These are phyloP conservation scores for Exsudoporus frostii DNA, from an alignment of 768 basidiomycete genomes.

Conservation along the genomic window DNA sequence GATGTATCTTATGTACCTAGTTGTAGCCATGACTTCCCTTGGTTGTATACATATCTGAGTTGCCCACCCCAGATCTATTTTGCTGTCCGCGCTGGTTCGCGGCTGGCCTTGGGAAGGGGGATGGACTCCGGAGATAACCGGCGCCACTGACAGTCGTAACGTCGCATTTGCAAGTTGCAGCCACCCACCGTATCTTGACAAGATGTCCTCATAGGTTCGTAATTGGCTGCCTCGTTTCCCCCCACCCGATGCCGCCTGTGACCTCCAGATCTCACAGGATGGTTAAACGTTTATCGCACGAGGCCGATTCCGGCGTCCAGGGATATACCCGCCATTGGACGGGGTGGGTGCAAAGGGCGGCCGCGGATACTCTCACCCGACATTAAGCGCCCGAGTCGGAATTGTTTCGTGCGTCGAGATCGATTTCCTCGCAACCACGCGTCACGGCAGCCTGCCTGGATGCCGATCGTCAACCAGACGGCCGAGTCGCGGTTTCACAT, in stretches of 20 bases:
- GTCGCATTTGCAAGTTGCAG: background rate
- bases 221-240: background rate
- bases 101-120: background rate
- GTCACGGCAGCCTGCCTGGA: background rate
- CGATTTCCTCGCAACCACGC: background rate
- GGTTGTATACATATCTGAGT: conserved; percentile 15
- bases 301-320: background rate
- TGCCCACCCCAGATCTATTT: background rate
- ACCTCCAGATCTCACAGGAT: conserved; percentile 4
- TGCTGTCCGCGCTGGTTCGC: conserved; percentile 4
- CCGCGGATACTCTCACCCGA: background rate
- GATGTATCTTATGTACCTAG: conserved; percentile 9
- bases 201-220: background rate
- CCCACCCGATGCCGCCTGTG: background rate
- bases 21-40: conserved; percentile 9
- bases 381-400: background rate
- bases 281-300: conserved; percentile 20
- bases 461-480: conserved; percentile 2
- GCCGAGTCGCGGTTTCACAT: background rate
- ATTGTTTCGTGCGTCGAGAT: background rate
- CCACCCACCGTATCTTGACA: background rate
- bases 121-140: conserved; percentile 7
- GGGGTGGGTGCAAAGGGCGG: background rate
- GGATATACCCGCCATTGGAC: conserved; percentile 2
- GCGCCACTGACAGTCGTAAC: background rate